Conservation (phyloP, 2,329 filamentous ascomycete species). For the Fusarium pininemorale region DNA sequence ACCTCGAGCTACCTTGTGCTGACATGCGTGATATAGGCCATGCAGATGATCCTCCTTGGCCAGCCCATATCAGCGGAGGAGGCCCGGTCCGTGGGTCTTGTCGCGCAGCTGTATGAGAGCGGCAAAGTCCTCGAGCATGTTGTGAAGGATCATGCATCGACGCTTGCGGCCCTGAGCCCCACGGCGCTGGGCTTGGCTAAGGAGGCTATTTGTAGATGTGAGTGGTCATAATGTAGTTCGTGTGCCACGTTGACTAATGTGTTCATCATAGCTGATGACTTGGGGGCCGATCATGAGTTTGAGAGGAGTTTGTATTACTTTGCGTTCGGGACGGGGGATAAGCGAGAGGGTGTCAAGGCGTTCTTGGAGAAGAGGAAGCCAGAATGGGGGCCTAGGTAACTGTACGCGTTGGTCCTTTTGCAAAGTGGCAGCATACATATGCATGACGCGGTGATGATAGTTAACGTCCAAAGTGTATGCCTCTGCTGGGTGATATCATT, state of each 20-base stretch:
- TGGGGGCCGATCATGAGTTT: conserved; percentile 45
- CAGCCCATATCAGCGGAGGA: conserved; percentile 40
- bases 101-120: conserved; percentile 41
- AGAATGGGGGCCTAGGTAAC: conserved; percentile 24
- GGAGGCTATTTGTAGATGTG: conserved; percentile 43
- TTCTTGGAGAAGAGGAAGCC: conserved; percentile 44
- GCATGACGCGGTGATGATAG: background rate
- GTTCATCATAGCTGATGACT: conserved; percentile 32
- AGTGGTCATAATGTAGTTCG: background rate
- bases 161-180: conserved; percentile 38
- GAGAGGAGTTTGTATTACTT: conserved; percentile 50
- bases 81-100: conserved; percentile 40
- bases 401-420: background rate
- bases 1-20: background rate
- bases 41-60: conserved; percentile 47
- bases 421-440: background rate
- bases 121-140: conserved; percentile 42
- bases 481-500: background rate
- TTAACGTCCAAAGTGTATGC: background rate
- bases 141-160: conserved; percentile 36
- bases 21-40: conserved; percentile 36
- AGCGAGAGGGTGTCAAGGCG: conserved; percentile 44
- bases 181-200: conserved; percentile 43
- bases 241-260: background rate
- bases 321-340: conserved; percentile 47